A percentile compares a stretch with the other conserved stretches of the same genome.
These are phyloP conservation scores for Raffaelea ambrosiae DNA, from an alignment of 2,329 filamentous ascomycete genomes.

Conservation along the genomic window DNA sequence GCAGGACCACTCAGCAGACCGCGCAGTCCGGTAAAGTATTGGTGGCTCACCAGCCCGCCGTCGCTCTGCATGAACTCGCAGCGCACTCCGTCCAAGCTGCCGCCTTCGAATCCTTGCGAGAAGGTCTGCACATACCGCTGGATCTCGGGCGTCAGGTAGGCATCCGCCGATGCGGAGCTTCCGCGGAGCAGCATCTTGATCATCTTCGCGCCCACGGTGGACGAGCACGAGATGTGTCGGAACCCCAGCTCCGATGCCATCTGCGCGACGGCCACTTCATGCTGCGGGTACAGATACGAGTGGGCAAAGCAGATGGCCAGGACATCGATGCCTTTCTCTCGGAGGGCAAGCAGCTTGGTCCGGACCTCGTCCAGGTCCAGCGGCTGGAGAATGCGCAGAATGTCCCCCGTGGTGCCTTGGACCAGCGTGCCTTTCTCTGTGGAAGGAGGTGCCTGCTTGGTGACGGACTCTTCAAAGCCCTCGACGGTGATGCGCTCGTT, in stretches of 20 bases:
- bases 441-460: no score
- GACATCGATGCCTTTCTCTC: conserved; percentile 45
- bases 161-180: conserved; percentile 62
- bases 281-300: conserved; percentile 8
- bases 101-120: conserved; percentile 55
- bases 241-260: conserved; percentile 4
- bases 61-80: no score
- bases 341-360: conserved; percentile 49
- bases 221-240: not conserved
- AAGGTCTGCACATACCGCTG: conserved; percentile 63
- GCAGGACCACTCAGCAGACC: conserved; percentile 63
- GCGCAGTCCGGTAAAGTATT: conserved; percentile 20
- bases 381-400: conserved; percentile 55
- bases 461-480: conserved; percentile 25
- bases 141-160: conserved; percentile 64
- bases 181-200: conserved; percentile 63
- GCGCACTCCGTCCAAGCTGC: conserved; percentile 55
- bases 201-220: conserved; percentile 31
- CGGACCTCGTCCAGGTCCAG: conserved; percentile 46
- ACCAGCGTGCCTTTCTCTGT: conserved; percentile 50
- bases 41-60: conserved; percentile 11
- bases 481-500: conserved; percentile 85
- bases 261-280: conserved; percentile 4
- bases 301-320: conserved; percentile 25
- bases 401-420: conserved; percentile 58